phyloP scores from a whole-genome alignment of 345 rosid species.

The Camelina neglecta region DNA sequence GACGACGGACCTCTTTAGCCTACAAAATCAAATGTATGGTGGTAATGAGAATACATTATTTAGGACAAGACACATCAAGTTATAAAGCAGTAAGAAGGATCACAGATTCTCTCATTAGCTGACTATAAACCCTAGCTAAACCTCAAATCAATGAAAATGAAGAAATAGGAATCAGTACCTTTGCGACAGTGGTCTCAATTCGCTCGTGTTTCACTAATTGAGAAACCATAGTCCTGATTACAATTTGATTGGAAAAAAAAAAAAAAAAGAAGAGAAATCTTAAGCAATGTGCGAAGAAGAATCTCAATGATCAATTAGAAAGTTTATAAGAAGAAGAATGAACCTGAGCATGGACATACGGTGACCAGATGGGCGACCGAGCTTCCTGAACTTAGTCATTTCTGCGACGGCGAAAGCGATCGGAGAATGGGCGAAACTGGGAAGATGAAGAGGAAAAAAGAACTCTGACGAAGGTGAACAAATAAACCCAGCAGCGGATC shows the following conservation, averaged over 20 bases:
- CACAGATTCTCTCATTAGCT: background rate
- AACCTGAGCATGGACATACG: slow-evolving; percentile 96
- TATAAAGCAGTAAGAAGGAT: background rate
- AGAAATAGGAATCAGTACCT: slow-evolving; percentile 47
- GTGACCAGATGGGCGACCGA: slow-evolving; percentile 72
- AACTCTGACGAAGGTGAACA: slow-evolving; percentile 15
- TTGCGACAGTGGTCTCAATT: slow-evolving; percentile 88
- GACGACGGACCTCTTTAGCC: slow-evolving; percentile 90
- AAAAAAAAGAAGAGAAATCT: background rate
- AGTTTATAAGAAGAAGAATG: slow-evolving; percentile 4
- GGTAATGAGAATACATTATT: background rate
- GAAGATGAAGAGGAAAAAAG: background rate
- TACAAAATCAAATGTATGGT: slow-evolving; percentile 28
- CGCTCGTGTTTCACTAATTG: slow-evolving; percentile 94
- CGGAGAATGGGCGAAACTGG: background rate
- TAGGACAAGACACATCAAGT: background rate
- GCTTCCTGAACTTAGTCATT: slow-evolving; percentile 89
- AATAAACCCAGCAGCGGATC: background rate
- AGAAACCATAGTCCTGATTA: slow-evolving; percentile 86
- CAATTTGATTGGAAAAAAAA: background rate
- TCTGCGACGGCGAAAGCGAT: slow-evolving; percentile 31
- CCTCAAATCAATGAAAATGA: slow-evolving; percentile 10
- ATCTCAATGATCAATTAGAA: background rate
- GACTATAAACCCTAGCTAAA: slow-evolving; percentile 46
- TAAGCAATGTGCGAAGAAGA: slow-evolving; percentile 25